phyloP scores from a whole-genome alignment of 768 basidiomycete species.

The Albatrellus ellisii region DNA sequence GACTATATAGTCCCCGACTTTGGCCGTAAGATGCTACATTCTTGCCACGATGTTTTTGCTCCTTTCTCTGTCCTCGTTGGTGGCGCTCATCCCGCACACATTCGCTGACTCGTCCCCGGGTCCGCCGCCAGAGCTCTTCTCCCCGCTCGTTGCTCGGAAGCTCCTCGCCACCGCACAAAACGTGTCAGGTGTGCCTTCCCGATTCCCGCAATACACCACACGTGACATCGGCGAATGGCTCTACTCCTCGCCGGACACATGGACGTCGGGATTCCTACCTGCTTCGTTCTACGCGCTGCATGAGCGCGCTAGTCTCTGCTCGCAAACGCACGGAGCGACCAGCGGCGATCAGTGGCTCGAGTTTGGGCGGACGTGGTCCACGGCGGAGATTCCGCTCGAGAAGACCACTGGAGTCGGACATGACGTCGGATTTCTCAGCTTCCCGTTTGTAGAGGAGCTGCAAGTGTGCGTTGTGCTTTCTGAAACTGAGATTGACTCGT shows the following conservation, averaged over 20 bases:
- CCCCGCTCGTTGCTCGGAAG: constrained; percentile 43
- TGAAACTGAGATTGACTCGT: not conserved
- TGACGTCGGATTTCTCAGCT: constrained; percentile 62
- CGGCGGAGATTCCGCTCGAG: constrained; percentile 37
- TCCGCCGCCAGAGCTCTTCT: constrained; percentile 41
- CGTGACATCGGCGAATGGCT: constrained; percentile 37
- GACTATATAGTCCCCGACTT: too few species aligned
- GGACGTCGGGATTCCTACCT: constrained; percentile 63
- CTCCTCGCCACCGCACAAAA: constrained; percentile 39
- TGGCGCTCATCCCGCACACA: not conserved
- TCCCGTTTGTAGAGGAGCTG: constrained; percentile 53
- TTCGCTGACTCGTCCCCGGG: constrained; percentile 1
- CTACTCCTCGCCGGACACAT: constrained; percentile 39
- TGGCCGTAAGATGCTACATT: too few species aligned
- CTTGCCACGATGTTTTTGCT: not conserved
- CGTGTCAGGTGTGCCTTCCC: constrained; percentile 25
- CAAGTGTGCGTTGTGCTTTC: constrained; percentile 29
- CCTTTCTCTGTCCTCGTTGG: not conserved
- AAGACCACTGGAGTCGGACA: constrained; percentile 38
- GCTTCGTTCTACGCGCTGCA: constrained; percentile 46
- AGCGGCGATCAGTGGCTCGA: constrained; percentile 37
- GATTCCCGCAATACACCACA: constrained; percentile 50
- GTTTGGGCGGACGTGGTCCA: constrained; percentile 37
- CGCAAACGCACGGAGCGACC: constrained; percentile 22
- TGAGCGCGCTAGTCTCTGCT: constrained; percentile 36